Base-by-base conservation (phyloP, 768 basidiomycete species). In the Crepidotus variabilis region DNA sequence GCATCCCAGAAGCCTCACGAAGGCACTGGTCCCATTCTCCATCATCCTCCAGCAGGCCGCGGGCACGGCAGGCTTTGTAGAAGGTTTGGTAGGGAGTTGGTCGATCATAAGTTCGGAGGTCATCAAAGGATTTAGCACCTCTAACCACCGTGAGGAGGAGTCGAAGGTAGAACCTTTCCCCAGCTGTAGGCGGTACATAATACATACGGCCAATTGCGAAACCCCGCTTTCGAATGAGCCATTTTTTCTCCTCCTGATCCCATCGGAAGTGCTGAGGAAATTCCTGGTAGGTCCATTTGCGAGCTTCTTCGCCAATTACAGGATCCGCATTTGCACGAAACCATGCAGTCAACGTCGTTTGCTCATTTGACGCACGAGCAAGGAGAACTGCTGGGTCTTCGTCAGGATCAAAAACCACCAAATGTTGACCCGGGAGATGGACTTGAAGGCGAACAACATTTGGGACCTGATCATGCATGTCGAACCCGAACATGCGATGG, bases 161-260 rank as follows among this genome's bases (percentile, higher is more conserved):
- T 0, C 75, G 65, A 0, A 80, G 72, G 56, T 79, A 77, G 58
- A 74, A 79, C 0, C 61, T 48, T 46, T 80, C 75, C 1, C 75
- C 73, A 39, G 61, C 55, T 34, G 69, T 67, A 2, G 76, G 76
- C 21, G 56, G 47, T 2, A 71, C 65, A 62, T 68, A 74, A 54
- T 72, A 75, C 68, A 80, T 75, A 0, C 73, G 61, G 0, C 78
- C 78, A 51, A 80, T 58, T 1, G 77, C 70, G 67, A 67, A 71
- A 0, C 61, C 63, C 16, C 52, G 51, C 48, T 70, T 21, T 0
- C 72, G 66, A 2, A 60, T 0, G 0, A 22, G 58, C 78, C 78
- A 80, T n/a, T n/a, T n/a, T n/a, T n/a, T n/a, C n/a, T n/a, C n/a
- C n/a, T n/a, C n/a, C n/a, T n/a, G n/a, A n/a, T n/a, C n/a, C n/a